These are phyloP conservation scores for Chlamydomonas schloesseri DNA, from an alignment of 139 green algal genomes.

Conservation along the genomic window DNA sequence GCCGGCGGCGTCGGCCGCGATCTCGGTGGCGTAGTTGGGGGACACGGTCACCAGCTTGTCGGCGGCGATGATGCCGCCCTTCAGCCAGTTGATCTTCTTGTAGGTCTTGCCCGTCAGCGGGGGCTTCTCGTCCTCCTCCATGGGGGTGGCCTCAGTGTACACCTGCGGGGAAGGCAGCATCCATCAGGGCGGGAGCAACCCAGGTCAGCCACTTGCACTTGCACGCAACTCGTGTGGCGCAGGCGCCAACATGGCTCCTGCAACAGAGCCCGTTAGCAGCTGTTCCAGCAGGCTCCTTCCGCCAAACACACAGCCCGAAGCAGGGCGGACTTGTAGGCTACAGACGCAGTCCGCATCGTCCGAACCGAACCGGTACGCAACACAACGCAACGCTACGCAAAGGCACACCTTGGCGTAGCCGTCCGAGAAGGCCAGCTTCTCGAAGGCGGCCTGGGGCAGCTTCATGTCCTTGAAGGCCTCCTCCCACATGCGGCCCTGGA, in stretches of 20 bases:
- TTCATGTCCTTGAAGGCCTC: slow-evolving; percentile 82
- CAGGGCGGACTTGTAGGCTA: too few species aligned
- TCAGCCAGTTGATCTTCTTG: slow-evolving; percentile 98
- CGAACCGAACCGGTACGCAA: too few species aligned
- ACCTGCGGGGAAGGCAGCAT: slow-evolving; percentile 55
- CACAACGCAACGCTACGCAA: too few species aligned
- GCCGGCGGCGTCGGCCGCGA: slow-evolving; percentile 74
- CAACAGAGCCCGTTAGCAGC: too few species aligned
- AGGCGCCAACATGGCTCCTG: too few species aligned
- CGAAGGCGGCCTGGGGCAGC: slow-evolving; percentile 72
- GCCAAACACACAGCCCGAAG: too few species aligned
- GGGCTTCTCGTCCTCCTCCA: slow-evolving; percentile 75
- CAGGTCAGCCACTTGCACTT: background rate
- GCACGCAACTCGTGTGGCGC: too few species aligned
- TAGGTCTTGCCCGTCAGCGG: slow-evolving; percentile 61
- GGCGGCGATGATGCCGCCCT: slow-evolving; percentile 87
- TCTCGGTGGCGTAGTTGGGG: slow-evolving; percentile 97
- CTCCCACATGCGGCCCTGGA: slow-evolving; percentile 94
- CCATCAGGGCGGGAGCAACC: slow-evolving; percentile 51
- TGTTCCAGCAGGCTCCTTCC: too few species aligned
- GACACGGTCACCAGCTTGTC: slow-evolving; percentile 97
- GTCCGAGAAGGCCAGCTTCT: slow-evolving; percentile 89
- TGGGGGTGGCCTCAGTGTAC: slow-evolving; percentile 69
- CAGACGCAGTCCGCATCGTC: too few species aligned
- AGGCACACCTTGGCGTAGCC: slow-evolving; percentile 84